Percentiles rank a stretch among this genome's conserved stretches.
phyloP scores from a whole-genome alignment of 805 yeast species.

The Kuraishia floccosa region DNA sequence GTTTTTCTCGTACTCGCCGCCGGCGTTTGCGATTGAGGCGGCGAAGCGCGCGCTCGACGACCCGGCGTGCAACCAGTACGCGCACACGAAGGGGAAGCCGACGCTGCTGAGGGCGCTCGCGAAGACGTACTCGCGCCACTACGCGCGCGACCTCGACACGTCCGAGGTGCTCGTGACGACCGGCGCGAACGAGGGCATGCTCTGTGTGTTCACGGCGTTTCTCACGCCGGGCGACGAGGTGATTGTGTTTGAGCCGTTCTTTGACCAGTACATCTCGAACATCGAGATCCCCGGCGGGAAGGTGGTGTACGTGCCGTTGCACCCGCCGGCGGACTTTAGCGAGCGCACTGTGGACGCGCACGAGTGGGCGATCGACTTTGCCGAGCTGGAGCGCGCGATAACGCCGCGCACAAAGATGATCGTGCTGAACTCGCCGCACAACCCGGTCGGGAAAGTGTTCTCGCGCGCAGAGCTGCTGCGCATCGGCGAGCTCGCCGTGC shows the following conservation, averaged over 20 bases:
- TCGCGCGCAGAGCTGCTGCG: slow-evolving; percentile 59
- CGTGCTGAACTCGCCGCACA: slow-evolving; percentile 89
- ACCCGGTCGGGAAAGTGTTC: slow-evolving; percentile 90
- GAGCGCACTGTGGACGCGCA: slow-evolving; percentile 57
- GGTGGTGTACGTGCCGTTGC: slow-evolving; percentile 75
- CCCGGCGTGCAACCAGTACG: slow-evolving; percentile 81
- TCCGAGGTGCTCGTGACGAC: slow-evolving; percentile 75
- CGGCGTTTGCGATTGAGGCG: slow-evolving; percentile 81
- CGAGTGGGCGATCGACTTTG: slow-evolving; percentile 83
- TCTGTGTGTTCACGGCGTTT: slow-evolving; percentile 75
- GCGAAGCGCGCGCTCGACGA: slow-evolving; percentile 63
- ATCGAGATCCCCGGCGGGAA: slow-evolving; percentile 91
- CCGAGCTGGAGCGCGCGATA: slow-evolving; percentile 62
- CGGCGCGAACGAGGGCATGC: slow-evolving; percentile 96
- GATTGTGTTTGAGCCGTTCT: slow-evolving; percentile 92
- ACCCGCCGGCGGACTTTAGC: slow-evolving; percentile 69
- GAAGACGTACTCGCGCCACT: slow-evolving; percentile 57
- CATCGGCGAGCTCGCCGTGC: slow-evolving; percentile 76
- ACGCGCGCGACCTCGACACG: slow-evolving; percentile 42
- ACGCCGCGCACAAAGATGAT: slow-evolving; percentile 72
- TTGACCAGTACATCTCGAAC: slow-evolving; percentile 93
- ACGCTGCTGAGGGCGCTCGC: slow-evolving; percentile 60
- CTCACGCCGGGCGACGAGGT: slow-evolving; percentile 87
- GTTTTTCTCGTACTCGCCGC: slow-evolving; percentile 93
- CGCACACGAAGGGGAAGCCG: slow-evolving; percentile 84